phyloP scores from a whole-genome alignment of 306 rosid species.

The Mucuna pruriens region DNA sequence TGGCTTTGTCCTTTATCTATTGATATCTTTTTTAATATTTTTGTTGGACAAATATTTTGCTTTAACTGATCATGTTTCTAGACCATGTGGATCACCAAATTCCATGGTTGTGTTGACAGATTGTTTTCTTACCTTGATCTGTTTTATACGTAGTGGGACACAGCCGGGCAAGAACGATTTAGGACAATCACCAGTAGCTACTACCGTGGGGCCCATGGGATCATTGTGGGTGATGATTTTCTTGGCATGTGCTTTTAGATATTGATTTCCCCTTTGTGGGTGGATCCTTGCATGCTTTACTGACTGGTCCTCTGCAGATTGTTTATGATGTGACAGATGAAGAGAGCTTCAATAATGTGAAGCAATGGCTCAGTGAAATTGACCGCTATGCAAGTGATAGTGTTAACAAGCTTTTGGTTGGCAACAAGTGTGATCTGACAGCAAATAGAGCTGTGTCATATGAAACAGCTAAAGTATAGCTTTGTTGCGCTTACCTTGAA shows the following conservation, averaged over 20 bases:
- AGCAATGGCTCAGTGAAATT: conserved; percentile 63
- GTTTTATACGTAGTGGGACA: conserved; percentile 51
- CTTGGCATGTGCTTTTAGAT: conserved; percentile 11
- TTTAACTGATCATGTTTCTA: conserved; percentile 13
- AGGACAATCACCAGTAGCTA: conserved; percentile 64
- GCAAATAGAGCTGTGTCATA: conserved; percentile 53
- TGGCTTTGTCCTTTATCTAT: conserved; percentile 9
- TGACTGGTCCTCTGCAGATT: conserved; percentile 46
- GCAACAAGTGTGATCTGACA: conserved; percentile 57
- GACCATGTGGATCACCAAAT: neutral
- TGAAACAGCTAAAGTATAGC: conserved; percentile 55
- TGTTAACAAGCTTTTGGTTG: conserved; percentile 63
- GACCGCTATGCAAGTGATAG: conserved; percentile 61
- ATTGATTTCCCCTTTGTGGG: neutral
- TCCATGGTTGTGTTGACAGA: neutral
- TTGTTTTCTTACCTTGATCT: conserved; percentile 35
- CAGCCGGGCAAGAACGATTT: conserved; percentile 62
- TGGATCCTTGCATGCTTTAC: conserved; percentile 24
- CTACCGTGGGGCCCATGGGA: conserved; percentile 63
- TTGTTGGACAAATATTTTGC: neutral
- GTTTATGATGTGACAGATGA: conserved; percentile 63
- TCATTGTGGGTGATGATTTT: conserved; percentile 51
- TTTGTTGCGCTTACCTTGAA: neutral
- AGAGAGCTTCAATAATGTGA: conserved; percentile 60
- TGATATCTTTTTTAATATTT: neutral